Conservation (phyloP, 2,329 filamentous ascomycete species). For the Nannizzia gypsea region DNA sequence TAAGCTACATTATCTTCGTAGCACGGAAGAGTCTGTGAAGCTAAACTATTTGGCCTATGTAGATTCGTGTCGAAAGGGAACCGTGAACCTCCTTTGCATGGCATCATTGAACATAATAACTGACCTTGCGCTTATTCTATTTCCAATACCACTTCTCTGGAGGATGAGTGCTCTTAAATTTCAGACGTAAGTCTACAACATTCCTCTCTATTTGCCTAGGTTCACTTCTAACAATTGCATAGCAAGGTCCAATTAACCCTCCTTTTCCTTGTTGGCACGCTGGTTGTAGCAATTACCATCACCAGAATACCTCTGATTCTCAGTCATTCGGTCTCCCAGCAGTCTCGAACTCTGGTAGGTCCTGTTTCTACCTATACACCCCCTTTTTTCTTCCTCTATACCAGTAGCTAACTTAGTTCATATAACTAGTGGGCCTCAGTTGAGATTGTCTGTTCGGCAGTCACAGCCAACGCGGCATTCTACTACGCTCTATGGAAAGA, state of each 20-base stretch:
- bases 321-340: slow-evolving; percentile 10
- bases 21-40: neutral
- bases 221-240: neutral
- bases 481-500: slow-evolving; percentile 14
- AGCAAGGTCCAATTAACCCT: slow-evolving; percentile 15
- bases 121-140: slow-evolving; percentile 14
- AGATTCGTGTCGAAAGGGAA: slow-evolving; percentile 13
- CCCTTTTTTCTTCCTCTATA: neutral
- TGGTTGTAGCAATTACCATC: slow-evolving; percentile 13
- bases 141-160: slow-evolving; percentile 16
- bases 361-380: neutral
- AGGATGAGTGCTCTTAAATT: slow-evolving; percentile 12
- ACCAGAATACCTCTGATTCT: slow-evolving; percentile 14
- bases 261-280: slow-evolving; percentile 12
- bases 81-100: slow-evolving; percentile 12
- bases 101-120: slow-evolving; percentile 14
- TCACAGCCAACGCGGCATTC: slow-evolving; percentile 15
- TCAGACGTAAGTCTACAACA: slow-evolving; percentile 10
- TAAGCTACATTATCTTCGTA: neutral
- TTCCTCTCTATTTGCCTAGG: no score
- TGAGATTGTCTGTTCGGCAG: slow-evolving; percentile 13
- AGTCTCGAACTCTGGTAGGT: slow-evolving; percentile 13
- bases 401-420: neutral
- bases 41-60: neutral
- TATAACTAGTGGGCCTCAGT: slow-evolving; percentile 14